Base-by-base conservation (phyloP, 2,329 filamentous ascomycete genomes). In the Aspergillus sp. region DNA sequence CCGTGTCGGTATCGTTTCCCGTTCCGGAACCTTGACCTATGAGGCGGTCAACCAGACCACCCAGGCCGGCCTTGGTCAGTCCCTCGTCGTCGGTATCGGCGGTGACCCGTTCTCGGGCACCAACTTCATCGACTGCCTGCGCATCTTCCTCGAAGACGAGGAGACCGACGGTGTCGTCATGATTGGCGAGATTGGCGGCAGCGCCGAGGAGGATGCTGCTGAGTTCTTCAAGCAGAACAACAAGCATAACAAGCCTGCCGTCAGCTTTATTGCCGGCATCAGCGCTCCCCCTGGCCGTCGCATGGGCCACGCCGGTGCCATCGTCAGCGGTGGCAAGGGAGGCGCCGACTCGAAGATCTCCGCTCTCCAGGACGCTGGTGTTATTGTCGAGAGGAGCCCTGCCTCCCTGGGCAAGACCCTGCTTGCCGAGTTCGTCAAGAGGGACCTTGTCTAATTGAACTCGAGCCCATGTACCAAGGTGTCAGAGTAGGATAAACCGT, bases 41-140 rank as follows among this genome's bases (percentile, higher is more conserved):
- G 91, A 98, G 73, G 91, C 91, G 59, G 91, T 98, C 68, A 96
- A 96, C 77, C 91, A 98, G 72, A 98, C 91, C 57, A 96, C 91
- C 48, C 84, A 91, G 73, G 82, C 86, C 52, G 91, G 91, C 44
- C 83, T 98, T 39, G 91, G 91, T 47, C 91, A 98, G 74, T 95
- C 88, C 19, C 85, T 98, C 53, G 91, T 98, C 56, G 84, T 98
- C 55, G 91, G 91, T 58, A 96, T 98, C 54, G 91, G 91, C 45
- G 91, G 91, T 69, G 91, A 98, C 69, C 91, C 91, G 53, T 98
- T 98, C 75, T 89, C 82, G 56, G 91, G 91, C 53, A 96, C 91
- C 67, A 96, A 94, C 78, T 98, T 96, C 74, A 96, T 98, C 68
- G 91, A 98, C 76, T 95, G 89, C 75, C 75, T 98, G 52, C 83